Evolutionary conservation across 805 yeast genomes (phyloP).

Genomic region (Dipodascopsis uninucleata): DNA sequence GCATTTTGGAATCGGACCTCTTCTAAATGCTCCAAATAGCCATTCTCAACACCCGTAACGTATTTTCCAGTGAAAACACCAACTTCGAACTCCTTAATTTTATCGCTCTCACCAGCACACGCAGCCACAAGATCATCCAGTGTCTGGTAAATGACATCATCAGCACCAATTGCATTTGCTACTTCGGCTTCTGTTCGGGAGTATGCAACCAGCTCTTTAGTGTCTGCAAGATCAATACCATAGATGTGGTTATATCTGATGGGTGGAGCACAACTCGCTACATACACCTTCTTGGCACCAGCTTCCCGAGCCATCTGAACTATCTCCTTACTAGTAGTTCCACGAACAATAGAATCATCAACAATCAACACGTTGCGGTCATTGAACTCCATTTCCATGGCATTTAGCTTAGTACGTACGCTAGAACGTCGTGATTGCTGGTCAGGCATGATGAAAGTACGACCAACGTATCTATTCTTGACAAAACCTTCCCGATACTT

Average conservation of each 20-base stretch:
- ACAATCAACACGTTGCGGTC: conserved; percentile 83
- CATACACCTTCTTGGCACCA: conserved; percentile 90
- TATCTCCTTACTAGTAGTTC: conserved; percentile 94
- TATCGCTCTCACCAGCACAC: conserved; percentile 44
- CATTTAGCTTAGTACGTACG: conserved; percentile 90
- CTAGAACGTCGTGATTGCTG: conserved; percentile 91
- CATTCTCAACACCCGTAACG: conserved; percentile 88
- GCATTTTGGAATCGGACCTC: conserved; percentile 69
- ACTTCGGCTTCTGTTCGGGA: conserved; percentile 71
- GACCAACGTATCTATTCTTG: conserved; percentile 92
- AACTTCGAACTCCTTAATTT: conserved; percentile 71
- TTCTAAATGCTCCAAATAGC: conserved; percentile 78
- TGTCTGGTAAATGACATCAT: conserved; percentile 82
- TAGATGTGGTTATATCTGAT: conserved; percentile 92
- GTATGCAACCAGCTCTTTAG: conserved; percentile 87
- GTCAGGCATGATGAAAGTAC: conserved; percentile 98
- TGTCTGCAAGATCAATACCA: conserved; percentile 96
- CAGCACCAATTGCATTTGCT: conserved; percentile 79
- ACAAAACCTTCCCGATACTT: conserved; percentile 97
- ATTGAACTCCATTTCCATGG: conserved; percentile 89
- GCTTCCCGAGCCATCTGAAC: conserved; percentile 98
- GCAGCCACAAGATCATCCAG: conserved; percentile 79
- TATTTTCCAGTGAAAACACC: conserved; percentile 96
- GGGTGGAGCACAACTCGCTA: conserved; percentile 98
- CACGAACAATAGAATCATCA: conserved; percentile 96